phyloP scores from a whole-genome alignment of 2,329 filamentous ascomycete species.

The Exophiala sp. region DNA sequence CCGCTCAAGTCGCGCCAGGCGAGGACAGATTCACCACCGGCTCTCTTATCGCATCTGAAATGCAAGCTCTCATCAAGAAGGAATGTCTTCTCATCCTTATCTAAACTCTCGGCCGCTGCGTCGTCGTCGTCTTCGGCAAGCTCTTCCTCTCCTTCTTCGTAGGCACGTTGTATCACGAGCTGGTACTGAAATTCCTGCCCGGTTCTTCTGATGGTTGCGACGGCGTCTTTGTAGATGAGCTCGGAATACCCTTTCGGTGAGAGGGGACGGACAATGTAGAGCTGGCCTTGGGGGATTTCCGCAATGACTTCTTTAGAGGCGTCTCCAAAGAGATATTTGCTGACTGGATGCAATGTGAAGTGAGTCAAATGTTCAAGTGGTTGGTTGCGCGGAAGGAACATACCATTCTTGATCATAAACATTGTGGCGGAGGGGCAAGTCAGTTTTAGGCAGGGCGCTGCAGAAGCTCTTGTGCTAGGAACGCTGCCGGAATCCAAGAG shows the following conservation, averaged over 20 bases:
- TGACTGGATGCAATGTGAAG: constrained; percentile 52
- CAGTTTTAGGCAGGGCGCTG: background rate
- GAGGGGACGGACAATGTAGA: constrained; percentile 90
- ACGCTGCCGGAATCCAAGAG: background rate
- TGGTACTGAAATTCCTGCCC: constrained; percentile 97
- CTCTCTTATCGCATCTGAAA: constrained; percentile 75
- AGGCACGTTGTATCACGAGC: constrained; percentile 89
- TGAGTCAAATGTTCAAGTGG: background rate
- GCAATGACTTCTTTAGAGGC: constrained; percentile 86
- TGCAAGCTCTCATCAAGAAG: constrained; percentile 86
- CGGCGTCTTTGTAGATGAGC: constrained; percentile 96
- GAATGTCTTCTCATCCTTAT: constrained; percentile 96
- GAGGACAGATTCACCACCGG: constrained; percentile 75
- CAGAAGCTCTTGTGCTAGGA: background rate
- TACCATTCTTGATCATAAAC: constrained; percentile 55
- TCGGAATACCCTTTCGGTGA: constrained; percentile 98
- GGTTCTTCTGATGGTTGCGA: constrained; percentile 83
- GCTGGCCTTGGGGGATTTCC: constrained; percentile 89
- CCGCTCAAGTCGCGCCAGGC: constrained; percentile 94
- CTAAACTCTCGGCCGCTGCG: constrained; percentile 68
- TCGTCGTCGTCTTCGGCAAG: constrained; percentile 87
- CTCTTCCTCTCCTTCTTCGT: constrained; percentile 95
- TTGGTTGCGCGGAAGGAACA: constrained; percentile 29
- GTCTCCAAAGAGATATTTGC: constrained; percentile 87
- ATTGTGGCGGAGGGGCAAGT: constrained; percentile 34